Evolutionary conservation across 2,329 filamentous ascomycete genomes (phyloP).

Genomic region (Penicillium sp.): DNA sequence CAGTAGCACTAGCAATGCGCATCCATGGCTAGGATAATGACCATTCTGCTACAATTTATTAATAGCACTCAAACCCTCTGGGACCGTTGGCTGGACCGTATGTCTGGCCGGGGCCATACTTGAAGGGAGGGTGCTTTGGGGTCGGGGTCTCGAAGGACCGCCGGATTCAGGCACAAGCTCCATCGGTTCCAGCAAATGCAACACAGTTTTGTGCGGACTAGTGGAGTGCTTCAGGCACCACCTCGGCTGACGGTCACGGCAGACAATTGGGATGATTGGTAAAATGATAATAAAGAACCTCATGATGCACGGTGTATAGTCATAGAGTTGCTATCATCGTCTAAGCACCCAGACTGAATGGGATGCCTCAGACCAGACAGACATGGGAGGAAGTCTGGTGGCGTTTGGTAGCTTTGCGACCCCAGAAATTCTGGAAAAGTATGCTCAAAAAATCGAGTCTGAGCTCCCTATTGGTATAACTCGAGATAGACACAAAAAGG

Average conservation of each 20-base stretch:
- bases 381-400: not conserved
- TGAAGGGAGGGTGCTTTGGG: not conserved
- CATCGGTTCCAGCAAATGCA: conserved; percentile 5
- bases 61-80: not conserved
- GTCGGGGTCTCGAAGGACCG: not conserved
- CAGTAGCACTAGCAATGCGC: not conserved
- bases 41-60: not conserved
- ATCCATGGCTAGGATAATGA: not conserved
- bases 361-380: too few species aligned
- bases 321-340: too few species aligned
- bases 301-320: too few species aligned
- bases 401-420: not conserved
- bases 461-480: not conserved
- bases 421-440: not conserved
- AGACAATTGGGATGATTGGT: too few species aligned
- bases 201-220: not conserved
- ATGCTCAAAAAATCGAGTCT: not conserved
- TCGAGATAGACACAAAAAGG: not conserved
- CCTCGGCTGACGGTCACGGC: not conserved
- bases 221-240: not conserved
- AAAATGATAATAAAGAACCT: too few species aligned
- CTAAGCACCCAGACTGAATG: too few species aligned
- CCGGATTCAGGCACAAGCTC: conserved; percentile 9
- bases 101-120: conserved; percentile 14
- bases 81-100: conserved; percentile 4